Evolutionary conservation across 73 alveolate species (phyloP), one percentile per base, ranked within the genome.

Genomic region (Strombidium stylifer): DNA sequence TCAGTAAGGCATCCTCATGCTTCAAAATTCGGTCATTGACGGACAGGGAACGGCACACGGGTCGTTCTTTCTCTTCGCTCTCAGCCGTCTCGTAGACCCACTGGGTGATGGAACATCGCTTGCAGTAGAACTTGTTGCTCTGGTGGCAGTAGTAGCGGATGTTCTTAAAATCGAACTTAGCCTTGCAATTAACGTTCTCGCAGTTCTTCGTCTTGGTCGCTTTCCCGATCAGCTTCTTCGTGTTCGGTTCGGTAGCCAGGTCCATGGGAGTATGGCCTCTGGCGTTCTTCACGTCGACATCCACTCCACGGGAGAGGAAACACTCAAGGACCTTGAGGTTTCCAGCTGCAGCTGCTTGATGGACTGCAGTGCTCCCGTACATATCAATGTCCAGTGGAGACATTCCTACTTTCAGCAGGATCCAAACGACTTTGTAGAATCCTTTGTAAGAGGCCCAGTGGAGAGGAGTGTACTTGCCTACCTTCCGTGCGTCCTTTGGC

Each of bases 371-470:
- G 67, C 86, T 86, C n/a, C 97, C 97, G 70, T 73, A 79, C 58
- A 79, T 85, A 64, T 89, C 97, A 28, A 89, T 81, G 27, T 81
- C 95, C 48, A 78, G 49, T 8, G 97, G 97, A 18, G 83, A 53
- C 52, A 87, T 79, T 19, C 81, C 84, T 69, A 81, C 79, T 39
- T 85, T 81, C 18, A 89, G 60, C 42, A 89, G 56, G 16, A 69
- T 67, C 83, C 95, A 89, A 19, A 84, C 92, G 23, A 85, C 86
- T 31, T 84, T 80, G 50, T 71, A 70, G 51, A 61, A 87, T 19
- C 97, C 97, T 68, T 86, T 86, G 73, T 84, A 89, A 37, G 93
- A 70, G 5, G 95, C 83, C 97, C 97, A 89, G 66, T 85, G 94
- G 25, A 89, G 72, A 10, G 97, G 97, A 21, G 96, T 87, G 79